Percentiles rank a stretch among this genome's conserved stretches.
Evolutionary conservation across 2,329 filamentous ascomycete species (phyloP).

Genomic region (Akanthomyces lecanii): DNA sequence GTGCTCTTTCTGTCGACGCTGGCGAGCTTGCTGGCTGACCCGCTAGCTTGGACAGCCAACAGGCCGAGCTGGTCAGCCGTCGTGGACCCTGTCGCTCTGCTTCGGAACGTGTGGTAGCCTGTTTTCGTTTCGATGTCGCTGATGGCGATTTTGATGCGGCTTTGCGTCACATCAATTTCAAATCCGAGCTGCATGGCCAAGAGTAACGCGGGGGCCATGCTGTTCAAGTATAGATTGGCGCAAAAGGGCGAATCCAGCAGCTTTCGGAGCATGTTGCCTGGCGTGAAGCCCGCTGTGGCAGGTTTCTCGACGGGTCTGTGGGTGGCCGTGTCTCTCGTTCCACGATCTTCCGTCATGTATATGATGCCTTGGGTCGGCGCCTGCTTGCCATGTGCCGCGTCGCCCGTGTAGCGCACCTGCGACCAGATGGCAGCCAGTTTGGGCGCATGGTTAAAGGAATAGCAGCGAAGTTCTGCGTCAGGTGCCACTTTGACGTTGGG

Average conservation of each 20-base stretch:
- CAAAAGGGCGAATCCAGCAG: slow-evolving; percentile 28
- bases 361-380: slow-evolving; percentile 30
- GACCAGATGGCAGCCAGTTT: slow-evolving; percentile 38
- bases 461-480: slow-evolving; percentile 21
- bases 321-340: slow-evolving; percentile 23
- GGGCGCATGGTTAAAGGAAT: slow-evolving; percentile 34
- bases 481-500: slow-evolving; percentile 21
- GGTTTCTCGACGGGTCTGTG: neutral
- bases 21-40: slow-evolving; percentile 33
- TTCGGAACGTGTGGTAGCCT: slow-evolving; percentile 32
- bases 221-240: slow-evolving; percentile 24
- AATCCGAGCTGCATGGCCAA: slow-evolving; percentile 31
- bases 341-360: slow-evolving; percentile 23
- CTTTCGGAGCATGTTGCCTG: slow-evolving; percentile 19
- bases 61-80: slow-evolving; percentile 26
- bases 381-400: neutral
- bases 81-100: slow-evolving; percentile 26
- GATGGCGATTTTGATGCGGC: slow-evolving; percentile 30
- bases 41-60: slow-evolving; percentile 32
- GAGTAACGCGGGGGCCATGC: slow-evolving; percentile 35
- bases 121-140: slow-evolving; percentile 34
- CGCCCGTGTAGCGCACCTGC: slow-evolving; percentile 21
- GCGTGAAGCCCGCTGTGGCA: neutral
- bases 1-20: slow-evolving; percentile 35
- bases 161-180: slow-evolving; percentile 31